Conservation (phyloP, 2,329 filamentous ascomycete genomes). For the Cytospora schulzeri region DNA sequence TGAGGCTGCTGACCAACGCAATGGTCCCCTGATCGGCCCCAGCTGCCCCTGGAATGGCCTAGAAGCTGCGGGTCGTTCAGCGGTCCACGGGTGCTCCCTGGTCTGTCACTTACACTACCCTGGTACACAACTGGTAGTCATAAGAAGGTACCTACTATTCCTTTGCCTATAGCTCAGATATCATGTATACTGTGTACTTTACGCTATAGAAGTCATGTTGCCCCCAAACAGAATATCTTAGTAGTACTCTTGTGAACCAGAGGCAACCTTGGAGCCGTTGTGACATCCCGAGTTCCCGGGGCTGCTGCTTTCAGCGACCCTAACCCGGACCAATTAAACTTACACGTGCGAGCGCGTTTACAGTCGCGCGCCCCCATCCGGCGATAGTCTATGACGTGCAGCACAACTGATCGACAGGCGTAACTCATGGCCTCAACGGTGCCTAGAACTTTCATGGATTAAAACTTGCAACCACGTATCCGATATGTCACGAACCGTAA, state of each 20-base stretch:
- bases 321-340: not conserved
- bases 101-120: not conserved
- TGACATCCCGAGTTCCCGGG: not conserved
- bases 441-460: too few species aligned
- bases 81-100: not conserved
- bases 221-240: too few species aligned
- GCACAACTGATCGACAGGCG: slow-evolving; percentile 7
- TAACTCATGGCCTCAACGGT: slow-evolving; percentile 1
- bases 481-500: slow-evolving; percentile 2
- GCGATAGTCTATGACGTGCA: slow-evolving; percentile 18
- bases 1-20: slow-evolving; percentile 25
- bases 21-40: slow-evolving; percentile 12
- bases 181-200: too few species aligned
- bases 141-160: not conserved
- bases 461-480: not conserved
- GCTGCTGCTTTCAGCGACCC: not conserved
- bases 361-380: not conserved
- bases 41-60: slow-evolving; percentile 19
- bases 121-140: not conserved
- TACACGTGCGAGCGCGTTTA: slow-evolving; percentile 18
- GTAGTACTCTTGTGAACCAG: too few species aligned
- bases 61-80: slow-evolving; percentile 8
- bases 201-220: not conserved
- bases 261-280: too few species aligned
- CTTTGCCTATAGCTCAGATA: not conserved